Percentiles rank a stretch among this genome's conserved stretches.
These are phyloP conservation scores for Penicillium italicum DNA, from an alignment of 2,329 filamentous ascomycete genomes.

Conservation along the genomic window DNA sequence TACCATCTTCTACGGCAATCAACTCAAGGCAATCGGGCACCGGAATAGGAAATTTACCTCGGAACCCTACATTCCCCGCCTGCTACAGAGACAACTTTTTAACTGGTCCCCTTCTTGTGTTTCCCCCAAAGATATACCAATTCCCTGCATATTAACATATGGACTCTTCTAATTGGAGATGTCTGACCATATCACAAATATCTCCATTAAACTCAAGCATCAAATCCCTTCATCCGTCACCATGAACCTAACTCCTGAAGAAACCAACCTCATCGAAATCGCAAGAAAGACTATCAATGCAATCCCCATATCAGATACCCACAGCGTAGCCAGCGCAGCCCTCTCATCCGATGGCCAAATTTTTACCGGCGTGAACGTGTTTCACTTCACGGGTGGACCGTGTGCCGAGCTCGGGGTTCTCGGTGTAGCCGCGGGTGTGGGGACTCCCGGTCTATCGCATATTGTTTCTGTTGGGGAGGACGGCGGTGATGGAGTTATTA, in stretches of 20 bases:
- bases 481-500: constrained; percentile 13
- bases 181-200: background rate
- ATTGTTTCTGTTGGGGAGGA: constrained; percentile 27
- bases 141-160: background rate
- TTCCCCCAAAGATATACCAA: background rate
- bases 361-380: constrained; percentile 25
- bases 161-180: background rate
- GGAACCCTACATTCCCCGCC: background rate
- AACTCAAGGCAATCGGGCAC: background rate
- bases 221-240: background rate
- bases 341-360: constrained; percentile 17
- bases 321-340: constrained; percentile 19
- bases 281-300: constrained; percentile 1
- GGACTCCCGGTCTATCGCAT: constrained; percentile 18
- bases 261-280: background rate
- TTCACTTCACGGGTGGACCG: constrained; percentile 29
- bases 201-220: background rate
- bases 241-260: background rate
- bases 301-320: constrained; percentile 16
- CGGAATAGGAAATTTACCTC: background rate
- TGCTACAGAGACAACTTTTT: background rate
- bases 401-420: constrained; percentile 31
- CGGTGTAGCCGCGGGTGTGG: constrained; percentile 25
- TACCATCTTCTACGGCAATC: background rate
- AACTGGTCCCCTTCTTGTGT: background rate